Percentiles rank a stretch among this genome's conserved stretches.
Evolutionary conservation across 345 rosid genomes (phyloP).

Genomic region (Lenwebbia sp.): DNA sequence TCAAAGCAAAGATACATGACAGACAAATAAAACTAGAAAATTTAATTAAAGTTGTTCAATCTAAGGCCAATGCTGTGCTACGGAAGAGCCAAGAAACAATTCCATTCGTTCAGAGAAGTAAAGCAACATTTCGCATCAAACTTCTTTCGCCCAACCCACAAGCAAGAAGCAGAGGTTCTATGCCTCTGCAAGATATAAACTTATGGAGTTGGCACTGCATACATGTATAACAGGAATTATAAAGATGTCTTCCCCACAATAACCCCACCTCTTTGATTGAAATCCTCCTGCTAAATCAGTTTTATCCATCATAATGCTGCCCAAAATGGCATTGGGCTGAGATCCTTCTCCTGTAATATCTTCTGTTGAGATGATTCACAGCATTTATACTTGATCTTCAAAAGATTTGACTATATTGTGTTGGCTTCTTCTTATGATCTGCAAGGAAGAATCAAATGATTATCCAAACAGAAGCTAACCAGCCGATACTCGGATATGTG

Average conservation of each 20-base stretch:
- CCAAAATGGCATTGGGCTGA: neutral
- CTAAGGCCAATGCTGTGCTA: neutral
- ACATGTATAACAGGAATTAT: neutral
- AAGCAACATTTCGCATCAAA: neutral
- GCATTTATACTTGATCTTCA: neutral
- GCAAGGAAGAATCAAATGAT: neutral
- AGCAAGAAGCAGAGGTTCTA: neutral
- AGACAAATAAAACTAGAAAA: neutral
- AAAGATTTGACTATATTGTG: neutral
- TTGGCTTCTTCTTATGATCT: neutral
- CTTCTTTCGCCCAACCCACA: neutral
- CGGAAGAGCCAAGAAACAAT: neutral
- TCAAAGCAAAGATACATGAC: neutral
- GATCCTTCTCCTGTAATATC: neutral
- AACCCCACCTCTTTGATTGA: neutral
- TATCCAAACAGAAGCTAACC: neutral
- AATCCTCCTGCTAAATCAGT: neutral
- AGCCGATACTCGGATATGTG: neutral
- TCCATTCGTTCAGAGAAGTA: neutral
- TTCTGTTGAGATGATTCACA: neutral
- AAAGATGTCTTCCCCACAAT: neutral
- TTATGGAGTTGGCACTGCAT: neutral
- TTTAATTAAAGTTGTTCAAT: neutral
- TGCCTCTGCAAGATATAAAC: neutral
- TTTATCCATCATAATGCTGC: neutral